Evolutionary conservation across 2,329 filamentous ascomycete genomes (phyloP).

Genomic region (Talaromyces rugulosus): DNA sequence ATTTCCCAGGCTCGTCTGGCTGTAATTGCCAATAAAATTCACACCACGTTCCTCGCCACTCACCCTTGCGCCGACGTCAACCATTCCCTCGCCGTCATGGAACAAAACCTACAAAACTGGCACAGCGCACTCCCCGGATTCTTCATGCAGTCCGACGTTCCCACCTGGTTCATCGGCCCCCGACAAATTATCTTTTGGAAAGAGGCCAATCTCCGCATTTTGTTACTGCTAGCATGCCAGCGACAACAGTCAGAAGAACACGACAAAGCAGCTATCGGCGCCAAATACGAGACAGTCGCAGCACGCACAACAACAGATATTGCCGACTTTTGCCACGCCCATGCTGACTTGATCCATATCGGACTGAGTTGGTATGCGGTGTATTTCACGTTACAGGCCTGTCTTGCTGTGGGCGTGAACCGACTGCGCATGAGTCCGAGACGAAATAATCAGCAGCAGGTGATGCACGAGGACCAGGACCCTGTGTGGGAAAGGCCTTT

Average conservation of each 20-base stretch:
- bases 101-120: conserved; percentile 19
- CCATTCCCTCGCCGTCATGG: conserved; percentile 16
- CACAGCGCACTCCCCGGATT: conserved; percentile 14
- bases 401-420: no score
- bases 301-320: not conserved
- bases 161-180: conserved; percentile 19
- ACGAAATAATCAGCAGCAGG: no score
- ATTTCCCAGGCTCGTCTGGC: not conserved
- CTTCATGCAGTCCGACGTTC: conserved; percentile 5
- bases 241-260: conserved; percentile 9
- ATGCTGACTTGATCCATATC: conserved; percentile 10
- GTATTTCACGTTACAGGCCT: conserved; percentile 22
- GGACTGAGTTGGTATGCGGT: conserved; percentile 22
- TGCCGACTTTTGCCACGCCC: not conserved
- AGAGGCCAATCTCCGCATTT: conserved; percentile 20
- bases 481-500: no score
- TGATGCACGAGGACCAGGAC: no score
- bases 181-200: conserved; percentile 19
- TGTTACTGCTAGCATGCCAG: conserved; percentile 16
- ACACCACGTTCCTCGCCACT: conserved; percentile 7
- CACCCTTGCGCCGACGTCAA: conserved; percentile 10
- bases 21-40: conserved; percentile 6
- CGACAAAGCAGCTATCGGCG: not conserved
- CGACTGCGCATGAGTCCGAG: no score
- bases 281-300: not conserved